Evolutionary conservation across 306 rosid species (phyloP).

Genomic region (Gynostemma pentaphyllum): DNA sequence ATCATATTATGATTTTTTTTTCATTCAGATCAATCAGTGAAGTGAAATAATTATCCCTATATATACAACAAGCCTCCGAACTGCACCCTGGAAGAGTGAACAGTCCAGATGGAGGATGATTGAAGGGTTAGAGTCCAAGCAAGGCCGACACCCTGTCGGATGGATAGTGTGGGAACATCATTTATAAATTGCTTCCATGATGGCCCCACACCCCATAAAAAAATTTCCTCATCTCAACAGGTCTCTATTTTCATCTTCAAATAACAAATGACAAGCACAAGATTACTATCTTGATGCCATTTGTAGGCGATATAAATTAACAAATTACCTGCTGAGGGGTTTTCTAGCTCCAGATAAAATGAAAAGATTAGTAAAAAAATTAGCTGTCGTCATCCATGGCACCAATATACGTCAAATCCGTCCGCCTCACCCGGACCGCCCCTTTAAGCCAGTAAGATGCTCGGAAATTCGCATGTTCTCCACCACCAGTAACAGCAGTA

Average conservation of each 20-base stretch:
- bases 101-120: conserved; percentile 10
- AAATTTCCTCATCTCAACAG: neutral
- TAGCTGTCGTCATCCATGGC: conserved; percentile 79
- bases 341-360: conserved; percentile 23
- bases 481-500: conserved; percentile 44
- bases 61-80: conserved; percentile 17
- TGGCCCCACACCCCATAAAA: conserved; percentile 4
- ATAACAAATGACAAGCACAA: neutral
- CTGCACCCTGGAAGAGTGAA: conserved; percentile 1
- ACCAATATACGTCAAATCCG: conserved; percentile 84
- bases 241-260: conserved; percentile 5
- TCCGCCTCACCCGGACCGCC: conserved; percentile 78
- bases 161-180: conserved; percentile 6
- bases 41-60: conserved; percentile 15
- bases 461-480: conserved; percentile 62
- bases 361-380: conserved; percentile 29
- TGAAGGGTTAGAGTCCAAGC: conserved; percentile 15
- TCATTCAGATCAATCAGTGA: conserved; percentile 10
- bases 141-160: neutral
- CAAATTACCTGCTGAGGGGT: conserved; percentile 34
- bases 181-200: neutral
- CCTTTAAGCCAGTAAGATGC: conserved; percentile 91
- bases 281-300: conserved; percentile 4
- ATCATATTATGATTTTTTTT: conserved; percentile 11
- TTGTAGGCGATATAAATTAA: neutral